A percentile compares a stretch with the other conserved stretches of the same genome.
Conservation (phyloP, 768 basidiomycete genomes). For the Pleurotus djamor region DNA sequence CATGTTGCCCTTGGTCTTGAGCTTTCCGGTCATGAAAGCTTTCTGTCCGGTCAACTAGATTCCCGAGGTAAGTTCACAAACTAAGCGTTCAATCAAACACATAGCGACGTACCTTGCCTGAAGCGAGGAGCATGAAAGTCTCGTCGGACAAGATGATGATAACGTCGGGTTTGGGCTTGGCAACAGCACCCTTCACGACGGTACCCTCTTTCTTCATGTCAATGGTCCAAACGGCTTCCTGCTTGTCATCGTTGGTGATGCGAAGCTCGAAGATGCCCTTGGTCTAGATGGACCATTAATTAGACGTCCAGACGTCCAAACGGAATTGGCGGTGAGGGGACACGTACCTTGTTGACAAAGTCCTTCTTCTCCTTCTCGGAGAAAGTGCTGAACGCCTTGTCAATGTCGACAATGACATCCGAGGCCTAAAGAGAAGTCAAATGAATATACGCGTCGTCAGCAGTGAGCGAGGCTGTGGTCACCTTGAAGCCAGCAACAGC, state of each 20-base stretch:
- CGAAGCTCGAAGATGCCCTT: slow-evolving; percentile 88
- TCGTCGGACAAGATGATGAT: slow-evolving; percentile 79
- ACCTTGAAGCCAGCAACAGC: slow-evolving; percentile 78
- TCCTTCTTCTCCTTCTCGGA: slow-evolving; percentile 61
- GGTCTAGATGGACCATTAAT: slow-evolving; percentile 41
- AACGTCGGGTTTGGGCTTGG: slow-evolving; percentile 78
- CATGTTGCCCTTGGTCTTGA: slow-evolving; percentile 90
- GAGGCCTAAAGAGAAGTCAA: slow-evolving; percentile 50
- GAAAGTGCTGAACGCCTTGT: slow-evolving; percentile 47
- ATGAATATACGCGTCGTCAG: not conserved
- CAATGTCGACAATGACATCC: slow-evolving; percentile 55
- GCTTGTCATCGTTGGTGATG: slow-evolving; percentile 69
- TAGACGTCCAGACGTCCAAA: not conserved
- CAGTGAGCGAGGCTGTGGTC: not conserved
- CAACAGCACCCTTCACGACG: slow-evolving; percentile 66
- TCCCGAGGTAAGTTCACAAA: not conserved
- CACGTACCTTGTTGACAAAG: slow-evolving; percentile 71
- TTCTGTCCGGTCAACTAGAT: slow-evolving; percentile 83
- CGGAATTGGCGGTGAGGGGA: not conserved
- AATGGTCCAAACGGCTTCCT: slow-evolving; percentile 84
- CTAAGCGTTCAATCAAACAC: not conserved
- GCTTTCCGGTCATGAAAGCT: slow-evolving; percentile 93
- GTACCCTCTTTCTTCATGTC: slow-evolving; percentile 86
- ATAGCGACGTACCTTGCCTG: slow-evolving; percentile 56
- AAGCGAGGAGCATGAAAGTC: slow-evolving; percentile 67